phyloP scores from a whole-genome alignment of 805 yeast species.

The Suhomyces sp. region DNA sequence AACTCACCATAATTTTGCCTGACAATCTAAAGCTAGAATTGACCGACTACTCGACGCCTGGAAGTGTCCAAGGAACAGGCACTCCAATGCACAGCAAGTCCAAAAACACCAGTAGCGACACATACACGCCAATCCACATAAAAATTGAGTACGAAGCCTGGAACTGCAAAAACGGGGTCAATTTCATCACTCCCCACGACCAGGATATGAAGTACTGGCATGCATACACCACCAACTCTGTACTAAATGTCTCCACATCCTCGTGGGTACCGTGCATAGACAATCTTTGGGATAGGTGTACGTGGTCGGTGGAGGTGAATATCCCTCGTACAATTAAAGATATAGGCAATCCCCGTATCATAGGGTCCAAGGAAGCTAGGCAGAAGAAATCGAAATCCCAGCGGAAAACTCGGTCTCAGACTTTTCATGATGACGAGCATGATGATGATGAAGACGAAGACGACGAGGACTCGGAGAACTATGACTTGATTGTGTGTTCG shows the following conservation, averaged over 20 bases:
- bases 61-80: slow-evolving; percentile 23
- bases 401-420: slow-evolving; percentile 10
- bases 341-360: slow-evolving; percentile 49
- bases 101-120: slow-evolving; percentile 33
- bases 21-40: slow-evolving; percentile 59
- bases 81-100: slow-evolving; percentile 37
- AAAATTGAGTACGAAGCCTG: slow-evolving; percentile 62
- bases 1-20: slow-evolving; percentile 61
- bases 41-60: slow-evolving; percentile 46
- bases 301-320: slow-evolving; percentile 89
- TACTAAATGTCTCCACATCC: slow-evolving; percentile 76
- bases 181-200: slow-evolving; percentile 62
- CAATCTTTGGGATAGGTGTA: slow-evolving; percentile 77
- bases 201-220: slow-evolving; percentile 63
- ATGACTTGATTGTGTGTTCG: slow-evolving; percentile 62
- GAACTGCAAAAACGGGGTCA: slow-evolving; percentile 71
- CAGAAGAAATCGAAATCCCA: slow-evolving; percentile 3
- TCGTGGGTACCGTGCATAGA: slow-evolving; percentile 99
- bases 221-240: slow-evolving; percentile 80
- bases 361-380: slow-evolving; percentile 32
- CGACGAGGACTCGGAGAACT: slow-evolving; percentile 44
- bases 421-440: slow-evolving; percentile 10
- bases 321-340: slow-evolving; percentile 79
- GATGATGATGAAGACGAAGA: slow-evolving; percentile 42
- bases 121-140: slow-evolving; percentile 70